phyloP scores from a whole-genome alignment of 768 basidiomycete species.

The Phallus indusiatus region DNA sequence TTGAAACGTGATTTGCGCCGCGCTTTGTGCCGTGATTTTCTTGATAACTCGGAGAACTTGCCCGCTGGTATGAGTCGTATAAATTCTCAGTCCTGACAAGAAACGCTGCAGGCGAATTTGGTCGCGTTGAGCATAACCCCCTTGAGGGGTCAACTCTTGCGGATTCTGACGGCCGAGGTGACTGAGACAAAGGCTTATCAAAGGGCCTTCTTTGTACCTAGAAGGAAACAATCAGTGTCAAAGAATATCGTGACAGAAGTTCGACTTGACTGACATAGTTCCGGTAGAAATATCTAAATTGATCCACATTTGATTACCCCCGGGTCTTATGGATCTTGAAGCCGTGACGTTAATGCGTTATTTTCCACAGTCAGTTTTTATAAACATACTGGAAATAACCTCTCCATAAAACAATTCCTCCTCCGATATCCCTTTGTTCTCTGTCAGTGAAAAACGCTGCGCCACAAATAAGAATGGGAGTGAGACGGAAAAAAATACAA shows the following conservation, averaged over 20 bases:
- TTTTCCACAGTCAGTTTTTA: too few relatives aligned
- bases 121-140: conserved; percentile 40
- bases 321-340: conserved; percentile 49
- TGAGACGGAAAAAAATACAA: not conserved
- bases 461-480: not conserved
- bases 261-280: conserved; percentile 35
- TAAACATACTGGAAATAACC: conserved; percentile 57
- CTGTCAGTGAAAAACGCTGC: conserved; percentile 51
- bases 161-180: conserved; percentile 29
- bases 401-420: conserved; percentile 63
- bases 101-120: conserved; percentile 46
- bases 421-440: conserved; percentile 45
- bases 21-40: conserved; percentile 45
- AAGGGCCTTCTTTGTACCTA: conserved; percentile 47
- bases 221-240: not conserved
- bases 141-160: conserved; percentile 29
- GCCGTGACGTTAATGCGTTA: too few relatives aligned
- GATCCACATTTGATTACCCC: conserved; percentile 50
- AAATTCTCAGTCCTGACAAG: conserved; percentile 41
- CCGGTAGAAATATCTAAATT: conserved; percentile 76
- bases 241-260: not conserved
- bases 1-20: conserved; percentile 43
- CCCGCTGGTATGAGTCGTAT: conserved; percentile 27
- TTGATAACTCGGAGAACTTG: conserved; percentile 50
- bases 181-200: conserved; percentile 50